Conservation (phyloP, 1,139 yeast genomes). For the Zygosaccharomyces sapae region DNA sequence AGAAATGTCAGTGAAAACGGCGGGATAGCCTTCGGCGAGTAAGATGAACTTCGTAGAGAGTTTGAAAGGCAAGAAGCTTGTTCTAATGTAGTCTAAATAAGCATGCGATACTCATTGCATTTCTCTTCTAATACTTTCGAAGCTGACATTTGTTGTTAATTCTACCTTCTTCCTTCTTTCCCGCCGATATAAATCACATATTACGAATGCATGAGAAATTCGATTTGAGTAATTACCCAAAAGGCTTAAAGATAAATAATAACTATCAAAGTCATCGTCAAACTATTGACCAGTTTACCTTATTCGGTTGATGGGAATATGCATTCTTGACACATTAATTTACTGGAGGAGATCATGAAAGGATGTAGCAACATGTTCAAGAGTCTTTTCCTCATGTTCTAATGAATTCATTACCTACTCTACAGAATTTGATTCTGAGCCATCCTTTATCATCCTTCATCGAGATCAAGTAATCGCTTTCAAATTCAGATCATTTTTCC, state of each 20-base stretch:
- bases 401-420: neutral
- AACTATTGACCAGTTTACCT: constrained; percentile 3
- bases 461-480: neutral
- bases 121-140: neutral
- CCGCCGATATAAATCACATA: neutral
- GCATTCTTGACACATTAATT: constrained; percentile 5
- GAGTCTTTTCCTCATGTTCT: neutral
- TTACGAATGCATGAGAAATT: neutral
- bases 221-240: constrained; percentile 1
- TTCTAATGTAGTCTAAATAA: no score
- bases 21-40: no score
- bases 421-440: neutral
- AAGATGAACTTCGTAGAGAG: no score
- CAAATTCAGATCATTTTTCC: no score
- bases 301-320: neutral
- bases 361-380: neutral
- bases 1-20: no score
- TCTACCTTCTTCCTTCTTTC: neutral
- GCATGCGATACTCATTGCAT: no score
- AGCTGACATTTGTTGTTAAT: neutral
- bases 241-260: constrained; percentile 2
- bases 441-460: neutral
- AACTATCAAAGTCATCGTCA: constrained; percentile 1
- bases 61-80: no score
- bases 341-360: constrained; percentile 4